Base-by-base conservation (phyloP, 2,329 filamentous ascomycete genomes). In the Aspergillus sp. region DNA sequence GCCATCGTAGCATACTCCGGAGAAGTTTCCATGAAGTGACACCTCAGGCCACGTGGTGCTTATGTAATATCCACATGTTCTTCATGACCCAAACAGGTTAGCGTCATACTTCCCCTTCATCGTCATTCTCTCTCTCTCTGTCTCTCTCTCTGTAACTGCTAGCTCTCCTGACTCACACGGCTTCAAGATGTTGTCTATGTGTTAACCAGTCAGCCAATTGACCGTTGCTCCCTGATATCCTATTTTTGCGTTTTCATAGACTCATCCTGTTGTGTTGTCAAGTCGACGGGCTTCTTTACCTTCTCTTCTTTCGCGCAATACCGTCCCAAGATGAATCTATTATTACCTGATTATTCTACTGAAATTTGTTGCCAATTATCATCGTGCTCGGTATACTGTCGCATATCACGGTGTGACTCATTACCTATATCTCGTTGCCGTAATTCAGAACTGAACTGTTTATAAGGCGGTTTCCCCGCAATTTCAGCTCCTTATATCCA, bases 341-440 rank as follows among this genome's bases (percentile, higher is more conserved):
- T 19, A 7, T 38, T 38, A 26, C 12, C 19, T 38, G 35, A 38
- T 19, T 38, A 12, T 19, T 38, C 35, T 38, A 19, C n/a, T 7
- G 35, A 19, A 27, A 19, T 19, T 26, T 42, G 29, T 43, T 44
- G 42, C 19, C 32, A 48, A 39, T 47, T 9, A 32, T 6, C 43
- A 43, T 41, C 19, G 29, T 30, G 8, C 35, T 36, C 30, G 42
- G 19, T 38, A 35, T 43, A 19, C 30, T 26, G 38, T 44, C 41
- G 36, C 33, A 50, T 50, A 50, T 33, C 35, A 42, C 36, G n/a
- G 38, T 36, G 29, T 41, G 9, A 27, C 3, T 36, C 46, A 41
- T 39, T 50, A 43, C 28, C 26, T 32, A 9, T 40, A 41, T 45
- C 34, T 6, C 3, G 19, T 12, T 39, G 19, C 12, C 6, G 10